These are phyloP conservation scores for Volvariella volvacea DNA, from an alignment of 1,284 basidiomycete genomes.

Conservation along the genomic window DNA sequence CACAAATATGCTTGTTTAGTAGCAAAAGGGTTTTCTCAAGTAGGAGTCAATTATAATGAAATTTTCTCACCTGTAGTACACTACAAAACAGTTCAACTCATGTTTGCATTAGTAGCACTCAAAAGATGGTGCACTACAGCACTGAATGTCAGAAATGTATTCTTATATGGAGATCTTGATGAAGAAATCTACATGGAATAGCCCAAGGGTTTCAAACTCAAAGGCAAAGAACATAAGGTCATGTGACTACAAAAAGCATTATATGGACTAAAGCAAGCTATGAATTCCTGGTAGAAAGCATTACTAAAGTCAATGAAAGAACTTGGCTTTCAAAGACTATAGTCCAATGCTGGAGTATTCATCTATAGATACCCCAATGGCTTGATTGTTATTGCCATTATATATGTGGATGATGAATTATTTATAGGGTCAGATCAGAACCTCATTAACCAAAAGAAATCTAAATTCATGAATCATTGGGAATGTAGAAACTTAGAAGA, in stretches of 20 bases:
- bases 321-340: conserved; percentile 17
- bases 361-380: conserved; percentile 9
- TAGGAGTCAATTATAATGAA: conserved; percentile 1
- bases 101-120: conserved; percentile 19
- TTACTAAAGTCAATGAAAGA: conserved; percentile 11
- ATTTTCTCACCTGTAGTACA: conserved; percentile 24
- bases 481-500: conserved; percentile 28
- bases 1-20: conserved; percentile 1
- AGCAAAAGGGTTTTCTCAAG: conserved; percentile 1
- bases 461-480: conserved; percentile 21
- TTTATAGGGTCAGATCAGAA: conserved; percentile 13
- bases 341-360: conserved; percentile 17
- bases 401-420: conserved; percentile 22
- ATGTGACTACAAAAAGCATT: conserved; percentile 19
- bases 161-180: conserved; percentile 27
- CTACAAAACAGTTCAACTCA: conserved; percentile 16
- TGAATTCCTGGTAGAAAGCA: conserved; percentile 20
- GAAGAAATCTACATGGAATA: conserved; percentile 30
- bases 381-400: conserved; percentile 15
- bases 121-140: conserved; percentile 18
- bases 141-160: conserved; percentile 30
- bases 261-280: conserved; percentile 26
- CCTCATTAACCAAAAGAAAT: conserved; percentile 13
- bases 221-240: conserved; percentile 11
- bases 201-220: conserved; percentile 21